phyloP scores from a whole-genome alignment of 208 protist genomes.

The Crithidia mellificae region DNA sequence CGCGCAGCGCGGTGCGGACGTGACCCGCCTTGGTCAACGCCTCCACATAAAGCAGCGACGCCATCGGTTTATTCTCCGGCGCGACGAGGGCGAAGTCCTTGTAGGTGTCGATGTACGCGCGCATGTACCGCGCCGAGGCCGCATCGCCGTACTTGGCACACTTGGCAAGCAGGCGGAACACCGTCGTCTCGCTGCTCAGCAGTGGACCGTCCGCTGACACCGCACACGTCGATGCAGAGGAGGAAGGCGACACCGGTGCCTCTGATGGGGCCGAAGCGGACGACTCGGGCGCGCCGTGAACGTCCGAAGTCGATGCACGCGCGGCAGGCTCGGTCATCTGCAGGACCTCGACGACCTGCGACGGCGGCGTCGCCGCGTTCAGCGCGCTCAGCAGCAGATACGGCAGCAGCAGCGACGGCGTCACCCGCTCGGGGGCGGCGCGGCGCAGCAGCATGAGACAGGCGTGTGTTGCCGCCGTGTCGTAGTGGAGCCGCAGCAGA shows the following conservation, averaged over 20 bases:
- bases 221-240: not conserved
- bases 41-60: slow-evolving; percentile 58
- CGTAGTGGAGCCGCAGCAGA: slow-evolving; percentile 74
- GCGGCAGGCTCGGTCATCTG: slow-evolving; percentile 30
- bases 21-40: slow-evolving; percentile 38
- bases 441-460: slow-evolving; percentile 61
- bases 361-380: slow-evolving; percentile 64
- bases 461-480: slow-evolving; percentile 58
- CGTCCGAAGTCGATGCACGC: not conserved
- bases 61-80: slow-evolving; percentile 35
- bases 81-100: slow-evolving; percentile 36
- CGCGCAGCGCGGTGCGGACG: slow-evolving; percentile 46
- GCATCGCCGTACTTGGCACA: slow-evolving; percentile 68
- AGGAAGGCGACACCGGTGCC: too few species aligned
- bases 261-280: too few species aligned
- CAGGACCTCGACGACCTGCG: slow-evolving; percentile 55
- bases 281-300: too few species aligned
- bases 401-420: slow-evolving; percentile 60
- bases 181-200: slow-evolving; percentile 71
- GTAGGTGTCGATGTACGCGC: slow-evolving; percentile 39
- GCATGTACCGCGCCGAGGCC: slow-evolving; percentile 43
- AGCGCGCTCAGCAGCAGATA: slow-evolving; percentile 73
- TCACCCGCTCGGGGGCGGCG: slow-evolving; percentile 44
- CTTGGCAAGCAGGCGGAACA: slow-evolving; percentile 79
- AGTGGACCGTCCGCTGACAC: slow-evolving; percentile 22